Base-by-base conservation (phyloP, 331 rosid genomes). In the Quercus phellos region DNA sequence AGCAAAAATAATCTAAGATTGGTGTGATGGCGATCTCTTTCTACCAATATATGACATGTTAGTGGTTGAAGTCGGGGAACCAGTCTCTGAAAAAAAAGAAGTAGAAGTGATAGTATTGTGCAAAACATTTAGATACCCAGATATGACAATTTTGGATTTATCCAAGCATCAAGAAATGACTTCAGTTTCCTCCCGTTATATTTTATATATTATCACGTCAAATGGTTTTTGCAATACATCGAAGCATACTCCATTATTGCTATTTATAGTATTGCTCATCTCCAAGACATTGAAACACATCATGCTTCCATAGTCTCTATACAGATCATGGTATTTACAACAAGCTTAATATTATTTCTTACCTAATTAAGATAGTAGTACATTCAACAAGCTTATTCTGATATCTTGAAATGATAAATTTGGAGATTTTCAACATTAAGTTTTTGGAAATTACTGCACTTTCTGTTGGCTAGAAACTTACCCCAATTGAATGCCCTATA, bases 401-500 rank as follows among this genome's bases (percentile, higher is more conserved):
- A 51, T 54, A 83, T 67, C 81, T 77, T 89, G 63, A 91, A 91
- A 56, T 91, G 78, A 68, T 61, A 78, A 78, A 89, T 83, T 75
- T 90, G 91, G 68, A 89, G 27, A 75, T 90, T 91, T 22, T 89
- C 89, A 21, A 74, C 87, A 29, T 85, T 55, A 18, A 85, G 88
- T 34, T 88, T 88, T 55, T 61, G 56, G 68, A 88, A 86, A 21
- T 91, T 89, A 43, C 87, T 79, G 51, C 75, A 42, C 76, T 77
- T 78, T 78, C 91, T 80, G 19, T 75, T 27, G 22, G 73, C n/a
- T 4, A 83, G 71, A 51, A 82, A 91, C 64, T 81, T 80, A 4
- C 97, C 97, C 91, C 88, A 91, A 38, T 42, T 82, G 75, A 85
- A 53, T 6, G 92, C 4, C 66, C 61, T 79, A 76, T 87, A 89